A percentile compares a stretch with the other conserved stretches of the same genome.
Conservation (phyloP, 2,329 filamentous ascomycete species). For the Aspergillus melleus region DNA sequence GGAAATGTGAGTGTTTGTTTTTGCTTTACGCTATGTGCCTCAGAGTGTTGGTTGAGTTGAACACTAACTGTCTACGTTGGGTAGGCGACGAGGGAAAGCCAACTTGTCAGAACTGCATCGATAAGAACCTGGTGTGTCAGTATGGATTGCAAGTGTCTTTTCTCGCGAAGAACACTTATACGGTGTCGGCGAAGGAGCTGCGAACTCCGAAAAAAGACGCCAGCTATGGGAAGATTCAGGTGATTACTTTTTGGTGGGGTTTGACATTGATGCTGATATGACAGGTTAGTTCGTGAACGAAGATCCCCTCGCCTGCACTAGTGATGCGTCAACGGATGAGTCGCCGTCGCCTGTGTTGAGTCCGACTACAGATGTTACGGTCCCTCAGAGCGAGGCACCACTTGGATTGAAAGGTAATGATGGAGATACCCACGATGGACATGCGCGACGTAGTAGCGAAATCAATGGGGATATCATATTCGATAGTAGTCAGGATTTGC, state of each 20-base stretch:
- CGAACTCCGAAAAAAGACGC: constrained; percentile 1
- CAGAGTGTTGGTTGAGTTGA: background rate
- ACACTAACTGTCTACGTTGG: too few species aligned
- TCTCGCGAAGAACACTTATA: constrained; percentile 51
- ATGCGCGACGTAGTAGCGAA: background rate
- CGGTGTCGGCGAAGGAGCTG: constrained; percentile 27
- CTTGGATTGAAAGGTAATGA: background rate
- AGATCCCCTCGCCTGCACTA: constrained; percentile 11
- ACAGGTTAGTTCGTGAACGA: constrained; percentile 27
- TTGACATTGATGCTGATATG: background rate
- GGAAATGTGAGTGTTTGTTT: constrained; percentile 46
- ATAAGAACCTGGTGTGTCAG: constrained; percentile 49
- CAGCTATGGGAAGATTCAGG: constrained; percentile 22
- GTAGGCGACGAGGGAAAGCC: constrained; percentile 55
- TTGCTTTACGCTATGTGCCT: too few species aligned
- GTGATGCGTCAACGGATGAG: constrained; percentile 10
- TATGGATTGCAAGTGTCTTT: constrained; percentile 53
- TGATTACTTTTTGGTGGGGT: background rate
- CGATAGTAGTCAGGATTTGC: background rate
- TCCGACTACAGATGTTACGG: background rate
- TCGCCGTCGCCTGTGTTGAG: constrained; percentile 2
- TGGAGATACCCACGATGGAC: background rate
- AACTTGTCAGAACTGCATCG: constrained; percentile 49
- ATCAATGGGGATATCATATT: background rate
- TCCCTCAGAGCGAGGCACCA: background rate